Conservation (phyloP, 2,329 filamentous ascomycete genomes). For the Calonectria naviculata region DNA sequence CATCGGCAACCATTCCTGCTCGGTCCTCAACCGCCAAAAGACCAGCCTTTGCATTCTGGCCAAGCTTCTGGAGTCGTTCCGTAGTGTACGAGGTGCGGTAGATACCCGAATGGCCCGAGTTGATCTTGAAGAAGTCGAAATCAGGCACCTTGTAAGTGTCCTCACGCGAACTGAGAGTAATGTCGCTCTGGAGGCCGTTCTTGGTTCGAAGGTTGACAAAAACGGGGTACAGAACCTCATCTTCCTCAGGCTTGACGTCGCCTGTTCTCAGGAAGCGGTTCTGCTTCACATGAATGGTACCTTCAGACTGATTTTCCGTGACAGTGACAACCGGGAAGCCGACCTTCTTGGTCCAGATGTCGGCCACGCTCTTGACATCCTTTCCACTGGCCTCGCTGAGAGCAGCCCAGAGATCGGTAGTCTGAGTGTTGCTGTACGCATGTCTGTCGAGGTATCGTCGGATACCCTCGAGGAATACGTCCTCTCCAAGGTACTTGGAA, state of each 20-base stretch:
- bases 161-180: constrained; percentile 74
- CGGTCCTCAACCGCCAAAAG: constrained; percentile 89
- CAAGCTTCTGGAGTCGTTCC: constrained; percentile 87
- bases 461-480: constrained; percentile 92
- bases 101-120: constrained; percentile 92
- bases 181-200: constrained; percentile 81
- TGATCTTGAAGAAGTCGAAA: constrained; percentile 94
- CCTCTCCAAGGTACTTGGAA: constrained; percentile 93
- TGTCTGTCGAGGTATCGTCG: constrained; percentile 94
- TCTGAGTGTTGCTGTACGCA: constrained; percentile 95
- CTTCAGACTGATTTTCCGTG: constrained; percentile 71
- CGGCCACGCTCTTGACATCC: constrained; percentile 89
- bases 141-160: constrained; percentile 80
- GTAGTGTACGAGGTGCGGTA: constrained; percentile 92
- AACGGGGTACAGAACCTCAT: constrained; percentile 87
- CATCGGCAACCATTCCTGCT: constrained; percentile 94
- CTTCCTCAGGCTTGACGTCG: constrained; percentile 93
- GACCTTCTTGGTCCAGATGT: constrained; percentile 97
- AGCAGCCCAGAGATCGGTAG: constrained; percentile 89
- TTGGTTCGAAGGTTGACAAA: constrained; percentile 88
- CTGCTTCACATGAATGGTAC: constrained; percentile 87
- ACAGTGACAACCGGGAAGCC: constrained; percentile 93
- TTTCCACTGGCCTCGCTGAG: constrained; percentile 91
- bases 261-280: constrained; percentile 94
- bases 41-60: constrained; percentile 78